Evolutionary conservation across 805 yeast genomes (phyloP).

Genomic region (Suhomyces sp.): DNA sequence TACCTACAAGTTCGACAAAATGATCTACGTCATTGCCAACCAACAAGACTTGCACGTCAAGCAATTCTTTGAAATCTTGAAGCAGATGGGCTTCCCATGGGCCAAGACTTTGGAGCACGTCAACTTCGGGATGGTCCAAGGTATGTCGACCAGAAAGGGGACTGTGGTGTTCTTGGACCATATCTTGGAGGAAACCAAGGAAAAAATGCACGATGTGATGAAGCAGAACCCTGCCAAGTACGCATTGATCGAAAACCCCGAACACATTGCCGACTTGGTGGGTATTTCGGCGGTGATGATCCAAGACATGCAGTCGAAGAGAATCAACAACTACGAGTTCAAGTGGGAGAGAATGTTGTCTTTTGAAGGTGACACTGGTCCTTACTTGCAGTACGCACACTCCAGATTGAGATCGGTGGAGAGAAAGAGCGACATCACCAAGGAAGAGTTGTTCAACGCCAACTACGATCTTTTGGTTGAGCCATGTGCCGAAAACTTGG

Average conservation of each 20-base stretch:
- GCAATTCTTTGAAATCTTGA: constrained; percentile 91
- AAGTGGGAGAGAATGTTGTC: constrained; percentile 98
- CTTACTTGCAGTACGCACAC: constrained; percentile 97
- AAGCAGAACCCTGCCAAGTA: constrained; percentile 85
- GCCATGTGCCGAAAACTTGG: constrained; percentile 64
- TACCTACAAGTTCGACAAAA: constrained; percentile 83
- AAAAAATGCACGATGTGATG: constrained; percentile 96
- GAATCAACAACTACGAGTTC: constrained; percentile 93
- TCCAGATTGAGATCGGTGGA: constrained; percentile 93
- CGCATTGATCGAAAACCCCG: constrained; percentile 91
- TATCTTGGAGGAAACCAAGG: constrained; percentile 89
- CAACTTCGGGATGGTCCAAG: constrained; percentile 96
- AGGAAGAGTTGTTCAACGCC: constrained; percentile 44
- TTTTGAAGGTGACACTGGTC: constrained; percentile 99
- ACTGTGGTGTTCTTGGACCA: constrained; percentile 97
- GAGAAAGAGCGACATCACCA: constrained; percentile 62
- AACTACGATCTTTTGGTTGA: constrained; percentile 65
- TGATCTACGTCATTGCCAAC: constrained; percentile 92
- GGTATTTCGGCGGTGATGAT: constrained; percentile 98
- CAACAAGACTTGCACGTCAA: constrained; percentile 95
- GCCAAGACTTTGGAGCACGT: constrained; percentile 76
- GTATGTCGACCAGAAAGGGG: constrained; percentile 98
- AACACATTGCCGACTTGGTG: constrained; percentile 87
- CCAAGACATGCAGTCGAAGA: constrained; percentile 97
- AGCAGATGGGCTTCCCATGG: constrained; percentile 88